Evolutionary conservation across 1,139 yeast species (phyloP).

Genomic region (Yamadazyma diddensiae): DNA sequence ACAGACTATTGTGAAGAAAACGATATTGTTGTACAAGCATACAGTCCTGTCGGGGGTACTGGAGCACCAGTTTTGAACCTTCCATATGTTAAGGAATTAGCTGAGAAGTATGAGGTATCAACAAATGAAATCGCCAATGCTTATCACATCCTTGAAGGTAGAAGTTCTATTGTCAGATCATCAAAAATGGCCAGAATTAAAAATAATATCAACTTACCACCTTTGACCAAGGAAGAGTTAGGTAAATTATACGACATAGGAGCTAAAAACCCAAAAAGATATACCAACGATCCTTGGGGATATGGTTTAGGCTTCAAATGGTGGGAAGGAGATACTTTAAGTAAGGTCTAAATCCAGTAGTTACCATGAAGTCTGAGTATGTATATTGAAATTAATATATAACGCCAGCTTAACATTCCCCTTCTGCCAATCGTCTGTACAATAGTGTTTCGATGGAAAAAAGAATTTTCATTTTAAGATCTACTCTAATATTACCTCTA

Average conservation of each 20-base stretch:
- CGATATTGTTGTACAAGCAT: constrained; percentile 59
- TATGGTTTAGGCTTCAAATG: constrained; percentile 33
- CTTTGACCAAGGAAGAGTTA: constrained; percentile 43
- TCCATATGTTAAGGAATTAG: constrained; percentile 40
- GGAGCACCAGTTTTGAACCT: constrained; percentile 40
- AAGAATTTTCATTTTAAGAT: too few species aligned
- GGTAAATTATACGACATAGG: constrained; percentile 42
- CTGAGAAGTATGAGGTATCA: constrained; percentile 30
- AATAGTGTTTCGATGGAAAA: too few species aligned
- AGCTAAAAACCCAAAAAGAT: constrained; percentile 36
- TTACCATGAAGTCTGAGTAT: too few species aligned
- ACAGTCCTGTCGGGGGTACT: constrained; percentile 73
- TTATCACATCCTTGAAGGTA: constrained; percentile 35
- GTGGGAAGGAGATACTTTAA: constrained; percentile 22
- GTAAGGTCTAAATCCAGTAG: constrained; percentile 2
- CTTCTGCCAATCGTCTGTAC: too few species aligned
- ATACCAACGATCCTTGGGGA: constrained; percentile 36
- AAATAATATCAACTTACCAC: constrained; percentile 30
- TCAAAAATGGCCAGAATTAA: constrained; percentile 37
- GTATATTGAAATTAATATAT: too few species aligned
- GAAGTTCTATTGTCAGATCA: constrained; percentile 34
- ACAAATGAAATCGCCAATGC: constrained; percentile 36
- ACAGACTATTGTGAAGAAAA: constrained; percentile 34
- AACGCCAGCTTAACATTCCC: too few species aligned
- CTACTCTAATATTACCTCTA: too few species aligned